phyloP scores from a whole-genome alignment of 2,329 filamentous ascomycete genomes.

The Fusarium lyarnte region DNA sequence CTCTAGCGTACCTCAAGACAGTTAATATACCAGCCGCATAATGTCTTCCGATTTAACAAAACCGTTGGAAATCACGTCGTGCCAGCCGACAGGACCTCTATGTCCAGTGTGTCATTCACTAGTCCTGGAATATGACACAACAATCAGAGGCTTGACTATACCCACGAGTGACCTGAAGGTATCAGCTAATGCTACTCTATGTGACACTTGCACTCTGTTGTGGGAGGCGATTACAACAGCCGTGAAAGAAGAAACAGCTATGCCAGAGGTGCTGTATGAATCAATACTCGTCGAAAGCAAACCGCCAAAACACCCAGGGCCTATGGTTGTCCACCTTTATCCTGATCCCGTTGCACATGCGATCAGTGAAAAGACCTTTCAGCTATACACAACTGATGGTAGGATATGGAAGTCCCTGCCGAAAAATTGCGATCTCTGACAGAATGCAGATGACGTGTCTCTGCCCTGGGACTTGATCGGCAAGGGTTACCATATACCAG shows the following conservation, averaged over 20 bases:
- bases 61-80: accelerated
- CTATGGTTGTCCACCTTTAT: not conserved
- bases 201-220: not conserved
- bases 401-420: accelerated
- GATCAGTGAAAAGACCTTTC: not conserved
- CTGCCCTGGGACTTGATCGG: not conserved
- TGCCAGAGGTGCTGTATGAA: not conserved
- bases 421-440: not conserved
- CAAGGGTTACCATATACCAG: not conserved
- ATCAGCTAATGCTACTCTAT: not conserved
- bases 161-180: not conserved
- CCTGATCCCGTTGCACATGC: not conserved
- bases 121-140: not conserved
- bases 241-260: not conserved
- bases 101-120: not conserved
- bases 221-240: not conserved
- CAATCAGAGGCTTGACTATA: not conserved
- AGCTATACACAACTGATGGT: not conserved
- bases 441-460: not conserved
- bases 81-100: too few species aligned
- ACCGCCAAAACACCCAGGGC: not conserved
- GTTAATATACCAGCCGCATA: accelerated
- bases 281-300: not conserved
- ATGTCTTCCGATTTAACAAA: not conserved
- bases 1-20: accelerated